Evolutionary conservation across 306 rosid genomes (phyloP).

Genomic region (Fragaria iinumae): DNA sequence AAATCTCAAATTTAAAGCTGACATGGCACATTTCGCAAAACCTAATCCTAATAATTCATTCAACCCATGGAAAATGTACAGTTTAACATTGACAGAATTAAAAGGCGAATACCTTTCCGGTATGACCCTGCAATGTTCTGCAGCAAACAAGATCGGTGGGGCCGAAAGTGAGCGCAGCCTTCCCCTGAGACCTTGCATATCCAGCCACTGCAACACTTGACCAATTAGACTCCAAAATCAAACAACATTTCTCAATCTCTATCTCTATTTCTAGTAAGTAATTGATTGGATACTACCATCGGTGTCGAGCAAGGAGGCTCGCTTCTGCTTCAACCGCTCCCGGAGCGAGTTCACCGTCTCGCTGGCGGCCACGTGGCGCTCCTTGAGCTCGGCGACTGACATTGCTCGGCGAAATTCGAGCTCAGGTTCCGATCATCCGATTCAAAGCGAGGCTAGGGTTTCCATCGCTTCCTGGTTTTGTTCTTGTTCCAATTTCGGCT

Average conservation of each 20-base stretch:
- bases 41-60: background rate
- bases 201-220: constrained; percentile 56
- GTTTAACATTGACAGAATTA: background rate
- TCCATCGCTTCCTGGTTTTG: background rate
- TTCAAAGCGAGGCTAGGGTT: constrained; percentile 13
- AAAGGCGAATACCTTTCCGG: constrained; percentile 57
- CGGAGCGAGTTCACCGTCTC: constrained; percentile 79
- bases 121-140: constrained; percentile 86
- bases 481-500: background rate
- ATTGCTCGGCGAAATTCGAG: constrained; percentile 34
- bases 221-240: constrained; percentile 32
- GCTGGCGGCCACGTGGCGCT: constrained; percentile 74
- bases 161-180: constrained; percentile 69
- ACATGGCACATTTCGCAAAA: background rate
- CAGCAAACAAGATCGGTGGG: constrained; percentile 97
- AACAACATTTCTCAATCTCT: background rate
- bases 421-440: constrained; percentile 25
- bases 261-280: background rate
- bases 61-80: background rate
- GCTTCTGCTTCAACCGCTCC: constrained; percentile 68
- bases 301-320: constrained; percentile 75
- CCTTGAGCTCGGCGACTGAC: constrained; percentile 90
- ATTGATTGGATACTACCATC: constrained; percentile 38
- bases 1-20: background rate
- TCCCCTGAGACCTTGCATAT: constrained; percentile 68